Percentiles rank a stretch among this genome's conserved stretches.
Conservation (phyloP, 106 monocot species). For the Phalaenopsis equestris region DNA sequence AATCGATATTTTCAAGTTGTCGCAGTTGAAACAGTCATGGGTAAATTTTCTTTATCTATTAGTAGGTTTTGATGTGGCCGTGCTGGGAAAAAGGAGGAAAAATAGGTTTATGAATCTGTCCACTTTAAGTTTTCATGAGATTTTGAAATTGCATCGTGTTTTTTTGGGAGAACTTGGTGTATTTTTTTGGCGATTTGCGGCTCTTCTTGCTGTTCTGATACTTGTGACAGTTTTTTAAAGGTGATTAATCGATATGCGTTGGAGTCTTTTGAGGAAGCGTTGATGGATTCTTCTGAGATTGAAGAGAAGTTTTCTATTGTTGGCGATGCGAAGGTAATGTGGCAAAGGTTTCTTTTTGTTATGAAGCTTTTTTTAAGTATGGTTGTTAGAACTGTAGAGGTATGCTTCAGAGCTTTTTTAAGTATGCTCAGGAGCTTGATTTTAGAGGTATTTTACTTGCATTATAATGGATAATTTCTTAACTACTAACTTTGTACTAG, state of each 20-base stretch:
- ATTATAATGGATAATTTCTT: not conserved
- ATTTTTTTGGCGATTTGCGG: not conserved
- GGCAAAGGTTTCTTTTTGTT: not conserved
- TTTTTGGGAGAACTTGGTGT: not conserved
- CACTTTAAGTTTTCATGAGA: not conserved
- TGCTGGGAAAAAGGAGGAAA: not conserved
- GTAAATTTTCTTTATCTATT: not conserved
- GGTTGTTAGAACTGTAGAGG: not conserved
- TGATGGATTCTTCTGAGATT: conserved; percentile 20
- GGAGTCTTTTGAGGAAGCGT: not conserved
- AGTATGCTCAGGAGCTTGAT: not conserved
- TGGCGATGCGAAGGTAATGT: conserved; percentile 21
- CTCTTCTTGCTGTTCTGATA: not conserved
- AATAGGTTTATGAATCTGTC: not conserved
- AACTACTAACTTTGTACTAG: not conserved
- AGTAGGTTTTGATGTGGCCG: not conserved
- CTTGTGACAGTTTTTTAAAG: not conserved
- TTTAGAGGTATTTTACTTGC: not conserved
- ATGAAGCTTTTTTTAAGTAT: not conserved
- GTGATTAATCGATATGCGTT: not conserved
- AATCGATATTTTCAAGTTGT: not conserved
- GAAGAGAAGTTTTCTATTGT: conserved; percentile 17
- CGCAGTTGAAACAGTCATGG: not conserved
- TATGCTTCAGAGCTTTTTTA: not conserved
- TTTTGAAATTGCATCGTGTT: not conserved